These are phyloP conservation scores for Gnetum montanum DNA, from an alignment of 75 land plant genomes.

Conservation along the genomic window DNA sequence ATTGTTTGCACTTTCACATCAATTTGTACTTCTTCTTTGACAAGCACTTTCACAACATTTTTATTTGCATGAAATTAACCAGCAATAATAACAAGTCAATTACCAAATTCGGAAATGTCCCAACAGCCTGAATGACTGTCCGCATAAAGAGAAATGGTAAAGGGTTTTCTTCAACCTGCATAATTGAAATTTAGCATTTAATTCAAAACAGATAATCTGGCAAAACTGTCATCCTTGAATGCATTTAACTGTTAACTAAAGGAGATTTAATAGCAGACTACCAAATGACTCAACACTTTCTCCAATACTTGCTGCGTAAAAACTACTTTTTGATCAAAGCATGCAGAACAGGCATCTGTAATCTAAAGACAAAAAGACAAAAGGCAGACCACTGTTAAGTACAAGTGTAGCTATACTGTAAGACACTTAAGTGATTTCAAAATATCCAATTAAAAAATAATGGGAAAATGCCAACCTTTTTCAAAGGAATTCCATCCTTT, in stretches of 20 bases:
- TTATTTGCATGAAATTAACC: no score
- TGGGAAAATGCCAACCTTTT: slow-evolving; percentile 54
- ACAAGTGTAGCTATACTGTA: no score
- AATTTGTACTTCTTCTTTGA: no score
- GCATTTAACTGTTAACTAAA: no score
- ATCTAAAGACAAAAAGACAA: slow-evolving; percentile 39
- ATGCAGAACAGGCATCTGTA: slow-evolving; percentile 92
- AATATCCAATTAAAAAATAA: no score
- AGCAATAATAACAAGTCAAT: no score
- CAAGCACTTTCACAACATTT: no score
- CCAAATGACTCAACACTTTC: slow-evolving; percentile 89
- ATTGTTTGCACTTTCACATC: no score
- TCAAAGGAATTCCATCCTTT: slow-evolving; percentile 75
- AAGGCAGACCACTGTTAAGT: neutral
- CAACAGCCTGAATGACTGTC: slow-evolving; percentile 97
- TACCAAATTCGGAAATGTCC: slow-evolving; percentile 87
- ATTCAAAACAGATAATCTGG: no score
- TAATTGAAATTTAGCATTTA: slow-evolving; percentile 1
- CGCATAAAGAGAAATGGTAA: slow-evolving; percentile 95
- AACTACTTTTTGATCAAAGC: slow-evolving; percentile 91
- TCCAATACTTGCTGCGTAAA: slow-evolving; percentile 95
- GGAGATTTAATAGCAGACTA: no score
- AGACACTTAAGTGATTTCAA: no score
- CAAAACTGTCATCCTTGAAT: no score
- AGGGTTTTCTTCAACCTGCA: slow-evolving; percentile 86